Conservation (phyloP, 148 eudicot species). For the Rhododendron williamsianum region DNA sequence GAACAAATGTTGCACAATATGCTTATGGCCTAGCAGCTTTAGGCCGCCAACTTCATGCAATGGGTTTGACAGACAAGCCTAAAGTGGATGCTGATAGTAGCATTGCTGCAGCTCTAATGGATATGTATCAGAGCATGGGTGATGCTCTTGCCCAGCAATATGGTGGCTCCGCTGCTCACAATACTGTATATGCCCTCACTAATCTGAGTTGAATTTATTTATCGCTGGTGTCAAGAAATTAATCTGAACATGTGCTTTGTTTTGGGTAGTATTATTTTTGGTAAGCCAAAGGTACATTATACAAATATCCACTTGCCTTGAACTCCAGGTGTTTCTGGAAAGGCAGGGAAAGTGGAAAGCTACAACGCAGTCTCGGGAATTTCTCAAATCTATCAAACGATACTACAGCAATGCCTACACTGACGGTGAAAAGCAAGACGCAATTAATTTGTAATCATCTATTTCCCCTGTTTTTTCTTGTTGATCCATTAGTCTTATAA, state of each 20-base stretch:
- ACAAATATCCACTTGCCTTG: background rate
- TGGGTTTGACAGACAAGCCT: conserved; percentile 76
- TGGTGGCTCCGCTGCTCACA: conserved; percentile 99
- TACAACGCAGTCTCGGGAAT: conserved; percentile 93
- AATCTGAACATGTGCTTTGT: background rate
- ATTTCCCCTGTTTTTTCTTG: conserved; percentile 3
- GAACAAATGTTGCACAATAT: conserved; percentile 99
- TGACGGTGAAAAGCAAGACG: conserved; percentile 99
- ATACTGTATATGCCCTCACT: conserved; percentile 48
- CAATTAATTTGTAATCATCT: conserved; percentile 73
- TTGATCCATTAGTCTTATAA: background rate
- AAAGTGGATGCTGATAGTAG: conserved; percentile 90
- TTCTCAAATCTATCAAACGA: conserved; percentile 89
- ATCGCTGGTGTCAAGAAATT: background rate
- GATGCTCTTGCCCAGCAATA: conserved; percentile 99
- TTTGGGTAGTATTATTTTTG: background rate
- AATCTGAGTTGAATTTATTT: conserved; percentile 1
- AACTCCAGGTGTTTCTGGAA: conserved; percentile 75
- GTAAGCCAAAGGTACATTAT: background rate
- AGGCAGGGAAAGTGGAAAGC: conserved; percentile 99
- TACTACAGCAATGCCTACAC: conserved; percentile 99
- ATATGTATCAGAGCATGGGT: conserved; percentile 97
- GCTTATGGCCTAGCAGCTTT: conserved; percentile 95
- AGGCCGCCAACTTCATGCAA: conserved; percentile 88
- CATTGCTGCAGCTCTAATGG: conserved; percentile 91